Conservation (phyloP, 2,329 filamentous ascomycete genomes). For the Colletotrichum chrysophilum region DNA sequence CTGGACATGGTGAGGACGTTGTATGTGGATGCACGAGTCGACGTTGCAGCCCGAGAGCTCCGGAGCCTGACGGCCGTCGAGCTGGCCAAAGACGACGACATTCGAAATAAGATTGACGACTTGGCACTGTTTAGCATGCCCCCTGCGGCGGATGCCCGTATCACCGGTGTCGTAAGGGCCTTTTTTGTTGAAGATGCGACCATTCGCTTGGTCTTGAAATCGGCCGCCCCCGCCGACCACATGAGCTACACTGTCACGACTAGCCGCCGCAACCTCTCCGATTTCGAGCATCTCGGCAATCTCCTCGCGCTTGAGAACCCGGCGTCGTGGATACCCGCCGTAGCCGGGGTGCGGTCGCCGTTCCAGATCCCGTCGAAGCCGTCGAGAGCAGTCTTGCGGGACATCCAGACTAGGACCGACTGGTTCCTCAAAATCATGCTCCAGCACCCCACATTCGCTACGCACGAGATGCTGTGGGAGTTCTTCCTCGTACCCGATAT, state of each 20-base stretch:
- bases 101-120: slow-evolving; percentile 95
- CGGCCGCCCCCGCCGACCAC: slow-evolving; percentile 81
- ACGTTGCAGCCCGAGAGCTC: slow-evolving; percentile 81
- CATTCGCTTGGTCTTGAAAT: slow-evolving; percentile 91
- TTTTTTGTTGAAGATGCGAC: slow-evolving; percentile 98
- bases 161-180: slow-evolving; percentile 90
- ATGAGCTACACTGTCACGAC: slow-evolving; percentile 93
- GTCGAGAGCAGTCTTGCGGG: slow-evolving; percentile 83
- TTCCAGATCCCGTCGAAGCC: slow-evolving; percentile 94
- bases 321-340: slow-evolving; percentile 88
- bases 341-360: slow-evolving; percentile 80
- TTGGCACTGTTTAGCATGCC: slow-evolving; percentile 81
- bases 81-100: slow-evolving; percentile 96
- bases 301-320: slow-evolving; percentile 89
- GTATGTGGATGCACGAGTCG: slow-evolving; percentile 87
- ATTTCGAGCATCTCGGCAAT: slow-evolving; percentile 89
- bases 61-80: slow-evolving; percentile 93
- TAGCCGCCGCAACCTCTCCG: slow-evolving; percentile 82
- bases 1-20: slow-evolving; percentile 90
- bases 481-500: slow-evolving; percentile 97
- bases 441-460: slow-evolving; percentile 88
- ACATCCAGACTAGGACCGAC: slow-evolving; percentile 86
- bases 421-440: slow-evolving; percentile 88
- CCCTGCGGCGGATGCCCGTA: slow-evolving; percentile 76
- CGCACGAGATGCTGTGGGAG: slow-evolving; percentile 98